These are phyloP conservation scores for Monosporascus sp. DNA, from an alignment of 2,329 filamentous ascomycete genomes.

Conservation along the genomic window DNA sequence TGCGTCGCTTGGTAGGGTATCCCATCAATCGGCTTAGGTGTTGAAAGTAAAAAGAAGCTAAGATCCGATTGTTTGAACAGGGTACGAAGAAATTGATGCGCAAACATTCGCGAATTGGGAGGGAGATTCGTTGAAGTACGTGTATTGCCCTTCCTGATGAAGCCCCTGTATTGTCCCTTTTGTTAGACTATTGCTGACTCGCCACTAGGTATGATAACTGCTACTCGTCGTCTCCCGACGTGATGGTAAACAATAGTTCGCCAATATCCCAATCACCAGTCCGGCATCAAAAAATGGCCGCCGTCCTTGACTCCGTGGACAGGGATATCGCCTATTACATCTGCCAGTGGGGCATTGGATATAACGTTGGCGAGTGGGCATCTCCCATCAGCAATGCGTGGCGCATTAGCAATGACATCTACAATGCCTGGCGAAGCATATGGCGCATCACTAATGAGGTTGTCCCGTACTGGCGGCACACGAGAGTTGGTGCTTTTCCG, in stretches of 20 bases:
- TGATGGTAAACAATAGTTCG: constrained; percentile 37
- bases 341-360: constrained; percentile 49
- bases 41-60: not conserved
- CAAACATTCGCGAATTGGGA: constrained; percentile 37
- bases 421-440: constrained; percentile 44
- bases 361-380: constrained; percentile 42
- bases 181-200: not conserved
- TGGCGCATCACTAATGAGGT: constrained; percentile 49
- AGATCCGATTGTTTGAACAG: constrained; percentile 13
- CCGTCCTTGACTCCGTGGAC: constrained; percentile 32
- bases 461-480: constrained; percentile 40
- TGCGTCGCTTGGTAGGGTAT: constrained; percentile 36
- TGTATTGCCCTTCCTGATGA: not conserved
- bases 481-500: constrained; percentile 41
- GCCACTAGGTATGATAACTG: constrained; percentile 42
- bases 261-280: constrained; percentile 33
- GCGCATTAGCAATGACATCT: constrained; percentile 51
- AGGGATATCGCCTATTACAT: constrained; percentile 43
- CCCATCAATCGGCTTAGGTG: not conserved
- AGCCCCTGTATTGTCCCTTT: not conserved
- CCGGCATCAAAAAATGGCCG: constrained; percentile 43
- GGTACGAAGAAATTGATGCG: constrained; percentile 37
- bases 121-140: constrained; percentile 49
- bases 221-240: constrained; percentile 37
- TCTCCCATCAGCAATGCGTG: constrained; percentile 41